Percentiles rank a stretch among this genome's conserved stretches.
phyloP scores from a whole-genome alignment of 495 filamentous ascomycete species.

The Melanomma pulvis-pyrius region DNA sequence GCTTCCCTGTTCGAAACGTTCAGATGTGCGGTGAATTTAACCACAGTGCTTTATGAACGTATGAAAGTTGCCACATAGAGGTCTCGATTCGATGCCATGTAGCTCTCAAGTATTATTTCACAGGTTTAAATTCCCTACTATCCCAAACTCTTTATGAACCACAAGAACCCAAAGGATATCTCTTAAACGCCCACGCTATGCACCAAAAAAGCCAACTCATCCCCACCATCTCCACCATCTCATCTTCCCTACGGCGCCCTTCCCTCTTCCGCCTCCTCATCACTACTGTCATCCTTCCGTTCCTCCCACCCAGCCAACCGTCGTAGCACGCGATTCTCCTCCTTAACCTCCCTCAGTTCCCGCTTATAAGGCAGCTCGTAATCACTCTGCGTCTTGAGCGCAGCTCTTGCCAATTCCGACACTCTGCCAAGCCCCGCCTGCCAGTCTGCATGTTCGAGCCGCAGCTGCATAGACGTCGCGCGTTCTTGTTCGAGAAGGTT shows the following conservation, averaged over 20 bases:
- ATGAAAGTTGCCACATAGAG: too few species aligned
- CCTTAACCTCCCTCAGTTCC: constrained; percentile 39
- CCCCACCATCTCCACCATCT: background rate
- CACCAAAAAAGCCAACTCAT: constrained; percentile 4
- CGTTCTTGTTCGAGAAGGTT: constrained; percentile 61
- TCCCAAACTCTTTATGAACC: too few species aligned
- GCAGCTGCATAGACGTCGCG: constrained; percentile 58
- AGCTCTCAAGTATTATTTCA: too few species aligned
- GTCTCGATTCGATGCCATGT: too few species aligned
- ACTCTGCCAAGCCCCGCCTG: constrained; percentile 51
- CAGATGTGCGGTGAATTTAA: too few species aligned
- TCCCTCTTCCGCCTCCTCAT: constrained; percentile 35
- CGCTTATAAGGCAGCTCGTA: constrained; percentile 28
- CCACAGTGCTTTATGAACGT: too few species aligned
- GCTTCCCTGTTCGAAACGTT: too few species aligned
- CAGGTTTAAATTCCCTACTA: too few species aligned
- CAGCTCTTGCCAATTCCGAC: constrained; percentile 35
- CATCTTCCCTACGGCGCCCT: background rate
- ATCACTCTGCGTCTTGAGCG: constrained; percentile 37
- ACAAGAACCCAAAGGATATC: background rate
- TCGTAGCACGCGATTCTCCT: constrained; percentile 46
- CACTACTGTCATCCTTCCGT: constrained; percentile 32
- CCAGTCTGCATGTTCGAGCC: constrained; percentile 67
- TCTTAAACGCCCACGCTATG: constrained; percentile 17
- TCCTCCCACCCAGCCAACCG: constrained; percentile 41